Base-by-base conservation (phyloP, 768 basidiomycete species). In the Kwoniella dendrophila region DNA sequence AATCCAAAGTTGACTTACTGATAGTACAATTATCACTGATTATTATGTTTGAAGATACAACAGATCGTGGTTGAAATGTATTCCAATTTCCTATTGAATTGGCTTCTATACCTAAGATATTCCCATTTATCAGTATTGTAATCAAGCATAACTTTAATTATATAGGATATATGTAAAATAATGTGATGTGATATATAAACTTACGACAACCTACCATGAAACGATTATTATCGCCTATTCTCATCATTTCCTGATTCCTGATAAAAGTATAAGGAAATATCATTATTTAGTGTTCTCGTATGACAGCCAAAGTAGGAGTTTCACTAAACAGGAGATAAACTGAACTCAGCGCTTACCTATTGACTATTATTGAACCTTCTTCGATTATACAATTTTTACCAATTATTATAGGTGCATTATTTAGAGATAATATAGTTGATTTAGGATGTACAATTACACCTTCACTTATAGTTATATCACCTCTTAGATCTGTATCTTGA, bases 201-300 rank as follows among this genome's bases (percentile, higher is more conserved):
- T 64, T 73, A 95, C 95, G 88, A 78, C 88, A 91, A 22, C 90
- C 90, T 55, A 96, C 91, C 80, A 96, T 92, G 72, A 99, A 95
- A 60, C 93, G 82, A 77, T 97, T 97, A 63, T 90, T 87, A 76
- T 95, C 88, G 4, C 95, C 95, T 49, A 99, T 92, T 20, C 87
- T 86, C 92, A 97, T 91, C 34, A 88, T 85, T 73, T 92, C 89
- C 71, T 89, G 92, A 51, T 67, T 48, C 45, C 66, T 71, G n/a
- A n/a, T n/a, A n/a, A n/a, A n/a, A n/a, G n/a, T n/a, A n/a, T n/a
- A n/a, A n/a, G n/a, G n/a, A n/a, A n/a, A n/a, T n/a, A n/a, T n/a
- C n/a, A n/a, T n/a, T n/a, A n/a, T n/a, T n/a, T n/a, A n/a, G n/a
- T n/a, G n/a, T n/a, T n/a, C n/a, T n/a, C n/a, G n/a, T n/a, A n/a